Evolutionary conservation across 345 rosid genomes (phyloP), one percentile per base, ranked within the genome.

Genomic region (Gossypium australe): DNA sequence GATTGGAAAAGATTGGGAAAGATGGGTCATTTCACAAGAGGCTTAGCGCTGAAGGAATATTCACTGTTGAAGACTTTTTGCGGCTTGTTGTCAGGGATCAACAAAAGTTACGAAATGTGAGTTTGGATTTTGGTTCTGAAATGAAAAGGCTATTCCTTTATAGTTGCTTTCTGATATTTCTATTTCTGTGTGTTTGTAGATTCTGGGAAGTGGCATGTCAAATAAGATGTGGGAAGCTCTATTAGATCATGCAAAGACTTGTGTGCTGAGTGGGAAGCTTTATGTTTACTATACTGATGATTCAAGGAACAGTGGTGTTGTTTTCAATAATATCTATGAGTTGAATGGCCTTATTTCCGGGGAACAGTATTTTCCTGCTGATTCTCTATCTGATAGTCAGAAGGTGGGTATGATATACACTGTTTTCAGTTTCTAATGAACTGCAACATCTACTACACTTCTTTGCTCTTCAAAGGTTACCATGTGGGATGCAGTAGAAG

Each of bases 171-270:
- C 80, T 88, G 67, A 84, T 74, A 29, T 78, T 29, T 63, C 45
- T 62, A 3, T 67, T 34, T 34, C n/a, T 66, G 47, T 70, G 1
- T 55, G 73, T 61, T 71, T 82, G 72, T 82, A 95, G 99, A 89
- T 87, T 87, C 97, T 95, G 65, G 99, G 99, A 70, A 89, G 94
- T 59, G 99, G 99, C n/a, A 95, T 95, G 98, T 93, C 99, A 76
- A 95, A 93, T 86, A 93, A 88, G 87, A 95, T 95, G 99, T 95
- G 99, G 99, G 99, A 95, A 0, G 97, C 98, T 76, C 89, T 95
- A 72, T 67, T 88, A 76, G 98, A 95, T 70, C 99, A 95, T 60
- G 97, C 99, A 11, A 95, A 95, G 89, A 95, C 99, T 27, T 95
- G 99, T 80, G 97, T 81, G 77, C 89, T 88, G 27, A 75, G 90